Base-by-base conservation (phyloP, 116 monocot species). In the Cymodocea nodosa region DNA sequence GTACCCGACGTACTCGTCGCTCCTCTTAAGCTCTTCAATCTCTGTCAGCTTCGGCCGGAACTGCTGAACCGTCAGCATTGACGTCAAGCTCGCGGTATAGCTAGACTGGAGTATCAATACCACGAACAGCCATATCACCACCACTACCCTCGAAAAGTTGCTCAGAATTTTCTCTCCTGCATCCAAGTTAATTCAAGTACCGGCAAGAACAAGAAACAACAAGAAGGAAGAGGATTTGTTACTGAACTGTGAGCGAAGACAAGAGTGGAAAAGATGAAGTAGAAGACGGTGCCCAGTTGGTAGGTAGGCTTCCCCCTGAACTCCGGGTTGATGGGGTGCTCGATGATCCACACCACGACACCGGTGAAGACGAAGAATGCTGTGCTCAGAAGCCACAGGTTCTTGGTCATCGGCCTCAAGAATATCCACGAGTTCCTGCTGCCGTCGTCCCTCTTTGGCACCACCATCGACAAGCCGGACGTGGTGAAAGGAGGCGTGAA, bases 181-280 rank as follows among this genome's bases (percentile, higher is more conserved):
- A 60, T n/a, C n/a, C n/a, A n/a, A n/a, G n/a, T n/a, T n/a, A n/a
- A n/a, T n/a, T n/a, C n/a, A n/a, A n/a, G n/a, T n/a, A n/a, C n/a
- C n/a, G n/a, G n/a, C n/a, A n/a, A n/a, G n/a, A n/a, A n/a, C n/a
- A n/a, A n/a, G n/a, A n/a, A n/a, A n/a, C n/a, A n/a, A n/a, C n/a
- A n/a, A n/a, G n/a, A n/a, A n/a, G n/a, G n/a, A n/a, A n/a, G n/a
- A n/a, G n/a, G n/a, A n/a, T n/a, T n/a, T n/a, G 12, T 22, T 58
- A 65, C 71, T 63, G 52, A 59, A 84, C 88, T 82, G 77, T 82
- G 88, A 6, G 79, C 65, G 37, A 80, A 83, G 57, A 83, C 85
- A 1, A 85, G 72, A 0, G 82, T 89, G 1, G 85, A 89, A 78
- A 85, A 82, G 62, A 62, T 51, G 70, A 89, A 82, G 80, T 85